phyloP scores from a whole-genome alignment of 495 filamentous ascomycete genomes.

The Astrothelium macrocarpum region DNA sequence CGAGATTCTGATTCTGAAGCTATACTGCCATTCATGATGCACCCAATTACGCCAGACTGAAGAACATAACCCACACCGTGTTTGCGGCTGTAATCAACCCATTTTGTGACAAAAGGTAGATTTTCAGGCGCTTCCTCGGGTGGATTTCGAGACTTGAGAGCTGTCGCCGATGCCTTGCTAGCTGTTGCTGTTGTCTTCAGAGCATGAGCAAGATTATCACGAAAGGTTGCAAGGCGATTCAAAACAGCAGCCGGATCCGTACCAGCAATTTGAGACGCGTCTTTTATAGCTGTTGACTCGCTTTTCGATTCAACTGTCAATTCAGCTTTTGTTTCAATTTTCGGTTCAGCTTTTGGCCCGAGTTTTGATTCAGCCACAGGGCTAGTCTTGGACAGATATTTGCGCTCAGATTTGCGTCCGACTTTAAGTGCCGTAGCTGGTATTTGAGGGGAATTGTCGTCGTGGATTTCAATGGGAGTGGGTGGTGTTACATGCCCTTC shows the following conservation, averaged over 20 bases:
- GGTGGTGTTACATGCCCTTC: not conserved
- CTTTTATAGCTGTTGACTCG: not conserved
- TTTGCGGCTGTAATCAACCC: slow-evolving; percentile 36
- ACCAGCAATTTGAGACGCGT: slow-evolving; percentile 9
- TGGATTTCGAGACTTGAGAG: not conserved
- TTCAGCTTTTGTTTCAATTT: not conserved
- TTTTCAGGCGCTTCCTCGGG: slow-evolving; percentile 7
- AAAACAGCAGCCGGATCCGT: slow-evolving; percentile 30
- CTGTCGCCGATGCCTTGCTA: slow-evolving; percentile 3
- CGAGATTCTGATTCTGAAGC: not conserved
- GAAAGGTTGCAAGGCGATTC: slow-evolving; percentile 24
- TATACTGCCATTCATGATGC: slow-evolving; percentile 23
- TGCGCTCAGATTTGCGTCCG: not conserved
- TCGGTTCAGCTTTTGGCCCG: not conserved
- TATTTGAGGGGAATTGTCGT: not conserved
- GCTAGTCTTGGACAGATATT: not conserved
- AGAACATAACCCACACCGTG: slow-evolving; percentile 34
- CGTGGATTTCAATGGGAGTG: not conserved
- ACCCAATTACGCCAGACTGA: slow-evolving; percentile 32
- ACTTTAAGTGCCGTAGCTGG: not conserved
- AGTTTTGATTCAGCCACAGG: not conserved
- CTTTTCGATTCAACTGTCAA: no score
- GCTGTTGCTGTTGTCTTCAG: slow-evolving; percentile 16
- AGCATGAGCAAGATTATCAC: slow-evolving; percentile 28
- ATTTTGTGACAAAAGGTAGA: slow-evolving; percentile 32